Percentiles rank a stretch among this genome's conserved stretches.
These are phyloP conservation scores for Sphaerulina vaccinii DNA, from an alignment of 2,329 filamentous ascomycete species.

Conservation along the genomic window DNA sequence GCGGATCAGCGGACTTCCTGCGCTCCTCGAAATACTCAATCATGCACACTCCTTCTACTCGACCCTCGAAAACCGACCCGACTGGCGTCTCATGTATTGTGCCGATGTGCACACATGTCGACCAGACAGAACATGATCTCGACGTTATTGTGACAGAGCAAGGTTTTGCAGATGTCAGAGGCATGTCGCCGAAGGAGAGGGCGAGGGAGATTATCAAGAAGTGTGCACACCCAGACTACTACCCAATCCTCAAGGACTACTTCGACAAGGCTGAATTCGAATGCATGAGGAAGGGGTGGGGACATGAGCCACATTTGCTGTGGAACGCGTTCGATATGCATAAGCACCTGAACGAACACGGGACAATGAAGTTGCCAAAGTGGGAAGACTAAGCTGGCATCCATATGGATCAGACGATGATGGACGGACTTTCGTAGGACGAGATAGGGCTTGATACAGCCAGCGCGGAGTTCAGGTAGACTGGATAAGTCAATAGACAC, in stretches of 20 bases:
- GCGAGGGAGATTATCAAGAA: conserved; percentile 83
- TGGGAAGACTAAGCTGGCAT: conserved; percentile 53
- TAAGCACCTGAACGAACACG: conserved; percentile 75
- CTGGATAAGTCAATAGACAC: no score
- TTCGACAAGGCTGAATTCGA: conserved; percentile 83
- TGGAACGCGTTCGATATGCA: conserved; percentile 90
- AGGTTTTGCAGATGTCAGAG: conserved; percentile 81
- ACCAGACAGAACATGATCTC: conserved; percentile 90
- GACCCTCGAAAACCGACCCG: conserved; percentile 79
- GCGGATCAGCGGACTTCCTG: conserved; percentile 79
- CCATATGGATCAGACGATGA: no score
- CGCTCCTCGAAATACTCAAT: conserved; percentile 79
- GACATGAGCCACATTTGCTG: conserved; percentile 83
- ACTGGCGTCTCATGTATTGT: conserved; percentile 82
- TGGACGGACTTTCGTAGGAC: no score
- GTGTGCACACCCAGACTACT: conserved; percentile 82
- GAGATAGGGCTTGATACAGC: no score
- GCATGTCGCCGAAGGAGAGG: conserved; percentile 74
- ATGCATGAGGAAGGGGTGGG: conserved; percentile 82
- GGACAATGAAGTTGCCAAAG: conserved; percentile 80
- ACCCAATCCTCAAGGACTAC: conserved; percentile 78
- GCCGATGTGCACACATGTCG: conserved; percentile 89
- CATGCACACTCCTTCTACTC: conserved; percentile 85
- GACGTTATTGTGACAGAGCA: conserved; percentile 80
- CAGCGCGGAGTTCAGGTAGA: no score